Evolutionary conservation across 331 rosid genomes (phyloP), one percentile per base, ranked within the genome.

Genomic region (Quercus lobata): DNA sequence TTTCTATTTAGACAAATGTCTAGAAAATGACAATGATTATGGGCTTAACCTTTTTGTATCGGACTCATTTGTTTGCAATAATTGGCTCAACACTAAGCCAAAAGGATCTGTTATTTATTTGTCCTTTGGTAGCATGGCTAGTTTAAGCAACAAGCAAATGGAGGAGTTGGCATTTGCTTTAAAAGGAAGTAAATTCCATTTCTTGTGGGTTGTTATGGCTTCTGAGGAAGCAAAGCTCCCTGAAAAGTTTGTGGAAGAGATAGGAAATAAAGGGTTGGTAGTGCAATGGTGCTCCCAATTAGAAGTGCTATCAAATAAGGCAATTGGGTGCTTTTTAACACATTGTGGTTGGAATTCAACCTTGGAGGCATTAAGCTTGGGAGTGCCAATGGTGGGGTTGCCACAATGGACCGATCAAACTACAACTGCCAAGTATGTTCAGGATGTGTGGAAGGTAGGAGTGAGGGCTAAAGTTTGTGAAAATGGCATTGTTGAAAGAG

Each of bases 281-380:
- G 89, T 88, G 53, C 79, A 75, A 18, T 90, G 92, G 91, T 69
- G 79, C 18, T 63, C 76, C 6, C 94, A 88, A 52, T 14, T 86
- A 58, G 82, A 83, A 73, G 91, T 86, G 10, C 66, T 90, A 30
- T 76, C 91, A 58, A 84, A 80, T 68, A 34, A 77, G 10, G 88
- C 86, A 6, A 63, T 88, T 58, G 87, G 94, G 22, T 90, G 91
- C 44, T 88, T 90, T 71, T 57, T 90, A 4, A 90, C 91, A 53
- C 94, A 90, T 10, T 83, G 89, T 58, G 91, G 90, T n/a, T 84
- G 88, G 88, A 84, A 81, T 61, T 84, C 88, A 4, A 81, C 78
- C 12, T 17, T 81, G 0, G 88, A 84, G 57, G 88, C 85, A 2
- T 41, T 84, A 49, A 49, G 88, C 75, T 53, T 69, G 46, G 88